Evolutionary conservation across 2,329 filamentous ascomycete genomes (phyloP), one percentile per base, ranked within the genome.

Genomic region (Alternaria sp.): DNA sequence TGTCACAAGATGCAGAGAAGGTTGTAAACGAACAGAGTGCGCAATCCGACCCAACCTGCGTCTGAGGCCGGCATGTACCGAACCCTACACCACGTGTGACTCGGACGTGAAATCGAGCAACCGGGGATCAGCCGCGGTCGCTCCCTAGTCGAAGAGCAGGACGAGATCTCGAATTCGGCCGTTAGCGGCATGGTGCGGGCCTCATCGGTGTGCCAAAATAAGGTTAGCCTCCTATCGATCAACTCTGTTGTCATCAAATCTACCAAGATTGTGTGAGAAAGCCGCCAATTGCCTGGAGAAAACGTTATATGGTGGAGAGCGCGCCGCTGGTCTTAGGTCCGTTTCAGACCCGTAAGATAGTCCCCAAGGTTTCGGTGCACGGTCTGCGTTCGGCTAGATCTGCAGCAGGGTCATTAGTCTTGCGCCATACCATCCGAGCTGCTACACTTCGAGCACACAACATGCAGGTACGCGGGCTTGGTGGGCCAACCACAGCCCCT

Each of bases 321-420:
- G 15, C 18, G 30, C 28, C 46, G 21, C 15, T 50, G 53, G 63
- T 60, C 58, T 63, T 62, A 41, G 69, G 55, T 65, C 49, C 47
- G 71, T 73, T 73, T 71, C 69, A 71, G 57, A 60, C 51, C 30
- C 14, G 63, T 66, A 63, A 56, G 61, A 69, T 55, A 55, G 60
- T 53, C 67, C 61, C 61, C 65, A 66, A 66, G 59, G 69, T 62
- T 67, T 64, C 63, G 60, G 63, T 58, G 69, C 69, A 68, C 66
- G 62, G 67, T 54, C 60, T 61, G 30, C 55, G 50, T 66, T 68
- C 66, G 63, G 67, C 57, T 65, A 66, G 68, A 73, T 71, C 66
- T 65, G 64, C 69, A 54, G 55, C 45, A 66, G 58, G 64, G 58
- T 55, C 45, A 14, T 50, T 61, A 60, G 58, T 28, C 58, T 50